These are phyloP conservation scores for Nemania sp. DNA, from an alignment of 2,329 filamentous ascomycete species.

Conservation along the genomic window DNA sequence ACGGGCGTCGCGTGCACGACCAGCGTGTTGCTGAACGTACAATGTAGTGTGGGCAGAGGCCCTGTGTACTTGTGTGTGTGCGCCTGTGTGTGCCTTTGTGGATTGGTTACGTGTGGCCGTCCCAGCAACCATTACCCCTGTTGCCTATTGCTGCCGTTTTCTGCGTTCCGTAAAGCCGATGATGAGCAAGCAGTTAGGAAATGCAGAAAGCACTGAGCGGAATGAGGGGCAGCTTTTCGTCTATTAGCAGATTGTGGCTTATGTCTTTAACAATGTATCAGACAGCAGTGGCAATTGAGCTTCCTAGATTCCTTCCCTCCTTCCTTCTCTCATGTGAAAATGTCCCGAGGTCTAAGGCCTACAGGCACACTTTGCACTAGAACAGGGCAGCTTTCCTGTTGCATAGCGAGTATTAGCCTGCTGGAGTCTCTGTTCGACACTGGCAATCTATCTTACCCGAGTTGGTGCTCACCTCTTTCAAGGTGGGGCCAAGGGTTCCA, in stretches of 20 bases:
- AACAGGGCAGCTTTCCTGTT: no score
- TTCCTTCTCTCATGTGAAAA: not conserved
- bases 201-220: no score
- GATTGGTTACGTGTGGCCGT: not conserved
- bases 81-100: no score
- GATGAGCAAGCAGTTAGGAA: conserved; percentile 24
- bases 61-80: not conserved
- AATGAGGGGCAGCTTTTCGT: conserved; percentile 27
- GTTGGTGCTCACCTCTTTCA: no score
- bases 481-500: not conserved
- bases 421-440: no score
- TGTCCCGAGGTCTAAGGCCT: no score
- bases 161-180: conserved; percentile 25
- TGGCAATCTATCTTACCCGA: no score
- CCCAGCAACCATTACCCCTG: conserved; percentile 11
- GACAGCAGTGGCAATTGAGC: not conserved
- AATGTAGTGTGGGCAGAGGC: not conserved
- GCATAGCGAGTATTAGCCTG: no score
- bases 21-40: conserved; percentile 22
- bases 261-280: not conserved
- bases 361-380: no score
- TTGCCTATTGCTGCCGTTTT: not conserved
- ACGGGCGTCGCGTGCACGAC: conserved; percentile 28
- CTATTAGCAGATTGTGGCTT: conserved; percentile 6
- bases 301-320: not conserved